phyloP scores from a whole-genome alignment of 495 filamentous ascomycete species.

The Bombardia bombarda region DNA sequence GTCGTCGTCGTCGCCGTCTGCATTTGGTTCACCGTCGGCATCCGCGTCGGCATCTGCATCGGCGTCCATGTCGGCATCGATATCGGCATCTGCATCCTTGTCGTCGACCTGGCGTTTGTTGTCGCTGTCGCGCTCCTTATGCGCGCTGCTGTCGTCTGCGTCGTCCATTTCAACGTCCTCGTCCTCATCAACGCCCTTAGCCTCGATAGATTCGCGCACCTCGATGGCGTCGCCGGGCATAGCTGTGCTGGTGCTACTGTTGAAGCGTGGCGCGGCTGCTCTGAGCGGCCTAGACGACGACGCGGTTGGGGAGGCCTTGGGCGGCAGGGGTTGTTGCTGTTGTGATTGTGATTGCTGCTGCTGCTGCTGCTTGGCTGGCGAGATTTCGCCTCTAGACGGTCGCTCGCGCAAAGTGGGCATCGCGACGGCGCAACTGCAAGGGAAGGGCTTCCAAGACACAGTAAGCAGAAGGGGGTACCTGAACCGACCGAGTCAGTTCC shows the following conservation, averaged over 20 bases:
- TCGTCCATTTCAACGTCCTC: constrained; percentile 31
- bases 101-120: constrained; percentile 18
- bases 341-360: too few relatives aligned
- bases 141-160: constrained; percentile 6
- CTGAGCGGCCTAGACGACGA: constrained; percentile 13
- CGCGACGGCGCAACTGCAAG: constrained; percentile 8
- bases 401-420: constrained; percentile 30
- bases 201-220: constrained; percentile 40
- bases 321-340: too few relatives aligned
- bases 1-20: constrained; percentile 17
- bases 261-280: too few relatives aligned
- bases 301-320: constrained; percentile 8
- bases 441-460: constrained; percentile 16
- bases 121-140: constrained; percentile 4
- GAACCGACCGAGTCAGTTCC: constrained; percentile 18
- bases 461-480: constrained; percentile 7
- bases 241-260: constrained; percentile 11
- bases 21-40: constrained; percentile 14
- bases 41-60: constrained; percentile 17
- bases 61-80: constrained; percentile 13
- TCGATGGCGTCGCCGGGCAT: constrained; percentile 27
- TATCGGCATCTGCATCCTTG: constrained; percentile 13
- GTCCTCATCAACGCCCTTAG: constrained; percentile 23
- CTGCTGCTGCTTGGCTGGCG: constrained; percentile 26
- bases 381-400: constrained; percentile 25